Evolutionary conservation across 1,284 basidiomycete species (phyloP).

Genomic region (Rhodotorula sp.): DNA sequence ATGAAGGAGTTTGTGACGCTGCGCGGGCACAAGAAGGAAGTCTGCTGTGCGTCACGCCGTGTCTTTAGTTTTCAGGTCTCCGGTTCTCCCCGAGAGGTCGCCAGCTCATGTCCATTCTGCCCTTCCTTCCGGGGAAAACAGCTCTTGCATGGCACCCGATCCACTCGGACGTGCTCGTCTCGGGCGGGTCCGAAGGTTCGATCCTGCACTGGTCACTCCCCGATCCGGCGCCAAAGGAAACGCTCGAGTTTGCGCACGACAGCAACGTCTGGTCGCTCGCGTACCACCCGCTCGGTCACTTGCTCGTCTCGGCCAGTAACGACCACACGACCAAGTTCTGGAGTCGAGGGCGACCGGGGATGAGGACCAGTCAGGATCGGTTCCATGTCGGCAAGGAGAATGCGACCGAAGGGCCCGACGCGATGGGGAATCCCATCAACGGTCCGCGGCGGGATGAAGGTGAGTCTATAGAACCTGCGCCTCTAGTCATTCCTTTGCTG

Average conservation of each 20-base stretch:
- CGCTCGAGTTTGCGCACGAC: slow-evolving; percentile 89
- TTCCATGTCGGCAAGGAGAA: slow-evolving; percentile 44
- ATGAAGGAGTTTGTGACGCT: slow-evolving; percentile 92
- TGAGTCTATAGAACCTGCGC: neutral
- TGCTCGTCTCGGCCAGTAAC: slow-evolving; percentile 87
- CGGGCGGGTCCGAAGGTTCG: slow-evolving; percentile 88
- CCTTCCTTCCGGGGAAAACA: slow-evolving; percentile 45
- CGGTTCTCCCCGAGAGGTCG: neutral
- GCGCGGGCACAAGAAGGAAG: slow-evolving; percentile 95
- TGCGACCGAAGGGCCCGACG: slow-evolving; percentile 36
- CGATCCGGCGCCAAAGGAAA: slow-evolving; percentile 63
- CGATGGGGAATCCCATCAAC: slow-evolving; percentile 13
- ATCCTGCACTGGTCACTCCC: slow-evolving; percentile 88
- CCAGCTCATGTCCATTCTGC: too few relatives aligned
- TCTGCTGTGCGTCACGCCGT: slow-evolving; percentile 71
- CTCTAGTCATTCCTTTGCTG: neutral
- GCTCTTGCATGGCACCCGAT: slow-evolving; percentile 93
- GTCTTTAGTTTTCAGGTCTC: neutral
- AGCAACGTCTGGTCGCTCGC: slow-evolving; percentile 93
- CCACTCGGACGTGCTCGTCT: slow-evolving; percentile 80
- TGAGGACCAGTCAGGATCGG: slow-evolving; percentile 33
- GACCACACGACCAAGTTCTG: slow-evolving; percentile 98
- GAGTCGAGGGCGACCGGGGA: slow-evolving; percentile 77
- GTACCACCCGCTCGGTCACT: slow-evolving; percentile 93
- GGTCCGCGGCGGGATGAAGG: slow-evolving; percentile 23